Percentiles rank a stretch among this genome's conserved stretches.
These are phyloP conservation scores for Apiotrichum sp. DNA, from an alignment of 1,284 basidiomycete species.

Conservation along the genomic window DNA sequence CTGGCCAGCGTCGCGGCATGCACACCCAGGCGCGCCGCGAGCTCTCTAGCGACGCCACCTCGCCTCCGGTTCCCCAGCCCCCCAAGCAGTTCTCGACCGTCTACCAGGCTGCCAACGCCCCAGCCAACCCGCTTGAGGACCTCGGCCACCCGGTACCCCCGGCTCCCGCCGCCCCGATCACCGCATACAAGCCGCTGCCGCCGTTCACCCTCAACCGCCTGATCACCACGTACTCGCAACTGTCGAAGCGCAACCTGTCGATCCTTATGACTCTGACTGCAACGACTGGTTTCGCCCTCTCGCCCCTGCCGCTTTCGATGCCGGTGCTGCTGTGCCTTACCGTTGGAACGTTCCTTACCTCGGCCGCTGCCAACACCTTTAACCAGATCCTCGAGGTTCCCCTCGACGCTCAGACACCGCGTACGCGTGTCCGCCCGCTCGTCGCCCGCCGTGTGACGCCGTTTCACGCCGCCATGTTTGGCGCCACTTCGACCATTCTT, in stretches of 20 bases:
- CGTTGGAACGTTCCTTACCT: conserved; percentile 82
- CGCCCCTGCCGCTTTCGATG: conserved; percentile 72
- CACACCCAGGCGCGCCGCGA: conserved; percentile 20
- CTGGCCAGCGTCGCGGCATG: conserved; percentile 16
- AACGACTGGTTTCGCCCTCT: conserved; percentile 89
- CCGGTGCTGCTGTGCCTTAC: conserved; percentile 81
- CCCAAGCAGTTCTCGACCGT: conserved; percentile 29
- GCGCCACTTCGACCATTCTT: conserved; percentile 62
- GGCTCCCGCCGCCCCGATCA: conserved; percentile 33
- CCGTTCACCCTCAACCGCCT: conserved; percentile 56
- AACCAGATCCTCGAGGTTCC: conserved; percentile 95
- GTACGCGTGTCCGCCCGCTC: conserved; percentile 85
- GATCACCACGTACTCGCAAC: conserved; percentile 66
- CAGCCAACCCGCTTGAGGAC: conserved; percentile 24
- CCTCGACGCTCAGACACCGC: conserved; percentile 92
- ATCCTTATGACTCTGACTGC: conserved; percentile 84
- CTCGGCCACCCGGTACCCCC: conserved; percentile 29
- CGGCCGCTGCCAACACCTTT: conserved; percentile 86
- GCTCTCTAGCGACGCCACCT: conserved; percentile 13
- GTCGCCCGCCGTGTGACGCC: conserved; percentile 76
- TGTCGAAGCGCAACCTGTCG: conserved; percentile 83
- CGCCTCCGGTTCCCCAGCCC: conserved; percentile 21
- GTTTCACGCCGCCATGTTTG: conserved; percentile 78
- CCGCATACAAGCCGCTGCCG: conserved; percentile 44
- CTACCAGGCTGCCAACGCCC: conserved; percentile 28